These are phyloP conservation scores for Elsinoe fawcettii DNA, from an alignment of 2,329 filamentous ascomycete species.

Conservation along the genomic window DNA sequence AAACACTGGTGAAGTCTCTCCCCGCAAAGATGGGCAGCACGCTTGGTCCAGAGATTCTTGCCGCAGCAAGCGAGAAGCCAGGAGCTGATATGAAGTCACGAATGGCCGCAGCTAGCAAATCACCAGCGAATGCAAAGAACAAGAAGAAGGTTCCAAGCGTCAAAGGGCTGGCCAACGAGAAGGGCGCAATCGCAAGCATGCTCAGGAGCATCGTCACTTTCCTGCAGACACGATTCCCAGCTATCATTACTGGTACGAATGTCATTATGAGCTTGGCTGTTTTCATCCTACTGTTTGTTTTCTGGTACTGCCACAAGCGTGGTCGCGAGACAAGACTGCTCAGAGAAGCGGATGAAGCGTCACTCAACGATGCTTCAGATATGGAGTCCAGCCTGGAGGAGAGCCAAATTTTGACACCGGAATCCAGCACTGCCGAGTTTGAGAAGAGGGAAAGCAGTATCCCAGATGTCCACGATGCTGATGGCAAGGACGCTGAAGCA, in stretches of 20 bases:
- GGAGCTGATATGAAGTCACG: conserved; percentile 36
- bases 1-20: conserved; percentile 78
- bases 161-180: conserved; percentile 73
- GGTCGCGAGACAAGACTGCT: conserved; percentile 74
- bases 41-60: conserved; percentile 73
- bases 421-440: background rate
- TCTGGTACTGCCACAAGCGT: conserved; percentile 98
- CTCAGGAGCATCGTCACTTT: conserved; percentile 86
- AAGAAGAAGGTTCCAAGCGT: conserved; percentile 62
- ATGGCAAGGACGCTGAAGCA: background rate
- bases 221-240: conserved; percentile 78
- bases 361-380: conserved; percentile 5
- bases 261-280: conserved; percentile 83
- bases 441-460: background rate
- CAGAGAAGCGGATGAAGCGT: conserved; percentile 18
- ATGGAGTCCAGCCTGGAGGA: conserved; percentile 9
- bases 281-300: conserved; percentile 81
- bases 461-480: background rate
- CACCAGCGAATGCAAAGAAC: conserved; percentile 40
- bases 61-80: conserved; percentile 65
- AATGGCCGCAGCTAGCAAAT: conserved; percentile 29
- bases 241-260: conserved; percentile 76
- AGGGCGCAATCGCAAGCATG: conserved; percentile 77
- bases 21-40: conserved; percentile 71
- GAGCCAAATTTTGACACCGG: conserved; percentile 6